These are phyloP conservation scores for Aspergillus spinulosporus DNA, from an alignment of 2,329 filamentous ascomycete genomes.

Conservation along the genomic window DNA sequence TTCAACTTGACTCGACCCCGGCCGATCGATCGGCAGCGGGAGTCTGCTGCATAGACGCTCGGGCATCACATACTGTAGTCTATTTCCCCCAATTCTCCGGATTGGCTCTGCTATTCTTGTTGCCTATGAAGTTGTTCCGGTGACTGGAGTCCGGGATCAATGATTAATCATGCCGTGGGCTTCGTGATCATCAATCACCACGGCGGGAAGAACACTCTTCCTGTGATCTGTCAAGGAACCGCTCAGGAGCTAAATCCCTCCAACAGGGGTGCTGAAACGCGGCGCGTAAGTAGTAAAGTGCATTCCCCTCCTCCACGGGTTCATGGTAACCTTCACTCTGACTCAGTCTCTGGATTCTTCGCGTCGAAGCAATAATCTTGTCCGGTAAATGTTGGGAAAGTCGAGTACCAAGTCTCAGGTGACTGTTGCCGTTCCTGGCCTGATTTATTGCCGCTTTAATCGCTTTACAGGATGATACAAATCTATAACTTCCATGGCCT, in stretches of 20 bases:
- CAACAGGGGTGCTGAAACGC: conserved; percentile 23
- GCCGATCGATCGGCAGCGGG: conserved; percentile 14
- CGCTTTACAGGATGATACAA: neutral
- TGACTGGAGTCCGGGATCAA: neutral
- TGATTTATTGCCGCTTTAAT: neutral
- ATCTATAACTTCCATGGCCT: neutral
- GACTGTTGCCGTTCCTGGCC: neutral
- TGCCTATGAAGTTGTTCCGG: neutral
- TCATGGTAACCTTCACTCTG: neutral
- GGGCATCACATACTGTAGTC: neutral
- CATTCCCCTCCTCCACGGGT: conserved; percentile 7
- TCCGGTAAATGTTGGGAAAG: neutral
- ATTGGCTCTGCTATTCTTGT: conserved; percentile 15
- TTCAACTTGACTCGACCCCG: conserved; percentile 11
- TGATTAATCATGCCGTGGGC: neutral
- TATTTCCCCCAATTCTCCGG: conserved; percentile 4
- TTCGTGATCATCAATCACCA: neutral
- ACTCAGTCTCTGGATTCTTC: neutral
- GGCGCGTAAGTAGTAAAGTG: conserved; percentile 20
- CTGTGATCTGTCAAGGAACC: conserved; percentile 1
- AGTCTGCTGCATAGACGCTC: conserved; percentile 14
- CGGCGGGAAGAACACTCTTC: conserved; percentile 29
- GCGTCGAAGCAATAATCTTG: neutral
- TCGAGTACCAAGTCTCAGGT: neutral
- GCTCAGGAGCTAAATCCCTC: conserved; percentile 7